Conservation (phyloP, 805 yeast species). For the Saccharomycopsis vini region DNA sequence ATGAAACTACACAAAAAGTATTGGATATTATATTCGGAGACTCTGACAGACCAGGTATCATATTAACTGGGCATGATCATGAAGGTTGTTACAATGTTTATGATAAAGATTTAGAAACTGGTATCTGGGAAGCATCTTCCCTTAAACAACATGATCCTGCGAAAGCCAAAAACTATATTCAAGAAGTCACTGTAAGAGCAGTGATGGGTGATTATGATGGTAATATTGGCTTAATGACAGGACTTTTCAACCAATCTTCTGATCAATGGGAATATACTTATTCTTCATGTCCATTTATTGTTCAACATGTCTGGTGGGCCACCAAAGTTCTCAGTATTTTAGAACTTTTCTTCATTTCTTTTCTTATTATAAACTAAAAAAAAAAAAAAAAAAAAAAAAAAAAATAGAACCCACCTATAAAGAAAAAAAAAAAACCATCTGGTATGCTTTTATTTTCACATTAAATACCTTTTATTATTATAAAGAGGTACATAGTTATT, state of each 20-base stretch:
- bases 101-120: conserved; percentile 32
- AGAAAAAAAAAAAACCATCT: no score
- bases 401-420: no score
- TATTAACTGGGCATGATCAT: conserved; percentile 93
- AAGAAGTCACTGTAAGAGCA: conserved; percentile 79
- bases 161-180: conserved; percentile 32
- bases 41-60: conserved; percentile 55
- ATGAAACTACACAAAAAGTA: conserved; percentile 57
- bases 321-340: conserved; percentile 47
- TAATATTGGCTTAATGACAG: conserved; percentile 76
- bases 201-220: conserved; percentile 98
- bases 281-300: conserved; percentile 67
- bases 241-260: conserved; percentile 40
- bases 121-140: conserved; percentile 51
- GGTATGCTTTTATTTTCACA: no score
- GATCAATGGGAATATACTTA: conserved; percentile 59
- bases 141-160: conserved; percentile 17
- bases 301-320: conserved; percentile 96
- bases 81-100: conserved; percentile 80
- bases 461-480: no score
- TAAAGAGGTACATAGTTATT: no score
- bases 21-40: conserved; percentile 63
- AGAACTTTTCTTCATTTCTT: conserved; percentile 32
- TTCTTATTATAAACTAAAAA: conserved; percentile 12
- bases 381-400: no score